Percentiles rank a stretch among this genome's conserved stretches.
phyloP scores from a whole-genome alignment of 495 filamentous ascomycete genomes.

The Hyaloscypha finlandica region DNA sequence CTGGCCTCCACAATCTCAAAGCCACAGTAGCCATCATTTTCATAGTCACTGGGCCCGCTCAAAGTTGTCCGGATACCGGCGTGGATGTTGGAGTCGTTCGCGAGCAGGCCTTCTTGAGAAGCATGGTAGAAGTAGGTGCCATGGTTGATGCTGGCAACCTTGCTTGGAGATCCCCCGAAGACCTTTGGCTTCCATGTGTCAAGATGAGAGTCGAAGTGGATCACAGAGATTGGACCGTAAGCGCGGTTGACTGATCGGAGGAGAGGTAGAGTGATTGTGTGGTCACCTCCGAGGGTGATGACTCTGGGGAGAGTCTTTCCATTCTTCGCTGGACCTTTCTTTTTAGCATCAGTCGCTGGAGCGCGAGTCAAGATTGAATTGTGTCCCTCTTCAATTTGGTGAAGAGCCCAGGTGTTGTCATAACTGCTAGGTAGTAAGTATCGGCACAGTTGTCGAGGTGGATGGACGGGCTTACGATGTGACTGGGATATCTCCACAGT shows the following conservation, averaged over 20 bases:
- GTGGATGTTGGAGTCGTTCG: conserved; percentile 79
- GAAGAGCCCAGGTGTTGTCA: conserved; percentile 74
- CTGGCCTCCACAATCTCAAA: conserved; percentile 76
- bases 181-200: conserved; percentile 63
- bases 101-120: conserved; percentile 67
- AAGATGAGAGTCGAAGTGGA: conserved; percentile 70
- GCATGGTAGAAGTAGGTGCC: conserved; percentile 81
- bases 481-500: conserved; percentile 77
- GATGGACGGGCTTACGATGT: conserved; percentile 50
- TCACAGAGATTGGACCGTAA: conserved; percentile 65
- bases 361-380: conserved; percentile 50
- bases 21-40: conserved; percentile 77
- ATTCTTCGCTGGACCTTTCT: conserved; percentile 49
- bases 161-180: conserved; percentile 57
- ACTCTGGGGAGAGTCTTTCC: conserved; percentile 57
- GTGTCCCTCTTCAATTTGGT: conserved; percentile 71
- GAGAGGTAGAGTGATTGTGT: conserved; percentile 62
- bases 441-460: conserved; percentile 3
- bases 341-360: conserved; percentile 49
- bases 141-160: conserved; percentile 75
- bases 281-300: conserved; percentile 70
- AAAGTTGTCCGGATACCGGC: conserved; percentile 78
- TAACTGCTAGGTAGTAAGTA: conserved; percentile 34
- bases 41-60: conserved; percentile 70
- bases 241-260: conserved; percentile 65